Conservation (phyloP, 2,329 filamentous ascomycete genomes). For the Trichoderma sp. region DNA sequence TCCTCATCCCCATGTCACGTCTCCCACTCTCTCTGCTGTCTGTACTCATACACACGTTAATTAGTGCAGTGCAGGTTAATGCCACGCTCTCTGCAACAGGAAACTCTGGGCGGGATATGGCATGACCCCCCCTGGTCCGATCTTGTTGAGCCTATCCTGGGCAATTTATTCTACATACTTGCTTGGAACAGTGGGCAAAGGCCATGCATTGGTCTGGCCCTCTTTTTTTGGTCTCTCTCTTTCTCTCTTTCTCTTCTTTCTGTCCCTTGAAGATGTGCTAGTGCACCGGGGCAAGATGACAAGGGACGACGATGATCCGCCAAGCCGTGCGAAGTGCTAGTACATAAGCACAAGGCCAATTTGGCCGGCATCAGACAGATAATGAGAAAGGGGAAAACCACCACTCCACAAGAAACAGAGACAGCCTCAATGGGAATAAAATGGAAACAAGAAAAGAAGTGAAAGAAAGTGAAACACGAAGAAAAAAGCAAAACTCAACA, state of each 20-base stretch:
- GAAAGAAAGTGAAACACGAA: not conserved
- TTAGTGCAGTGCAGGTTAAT: not conserved
- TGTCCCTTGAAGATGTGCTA: not conserved
- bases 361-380: not conserved
- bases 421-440: not conserved
- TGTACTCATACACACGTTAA: not conserved
- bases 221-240: not conserved
- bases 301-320: not conserved
- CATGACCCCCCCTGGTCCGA: not conserved
- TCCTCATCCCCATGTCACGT: slow-evolving; percentile 1
- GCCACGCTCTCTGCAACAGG: not conserved
- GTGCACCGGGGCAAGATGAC: not conserved
- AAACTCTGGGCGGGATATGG: not conserved
- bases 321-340: not conserved
- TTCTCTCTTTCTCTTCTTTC: not conserved
- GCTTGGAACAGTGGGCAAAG: not conserved
- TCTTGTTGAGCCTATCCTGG: not conserved
- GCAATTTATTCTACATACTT: not conserved
- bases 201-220: not conserved
- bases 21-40: not conserved
- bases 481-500: not conserved
- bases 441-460: not conserved
- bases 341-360: not conserved
- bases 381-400: not conserved
- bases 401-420: not conserved